Evolutionary conservation across 106 monocot species (phyloP).

Genomic region (Platanthera zijinensis): DNA sequence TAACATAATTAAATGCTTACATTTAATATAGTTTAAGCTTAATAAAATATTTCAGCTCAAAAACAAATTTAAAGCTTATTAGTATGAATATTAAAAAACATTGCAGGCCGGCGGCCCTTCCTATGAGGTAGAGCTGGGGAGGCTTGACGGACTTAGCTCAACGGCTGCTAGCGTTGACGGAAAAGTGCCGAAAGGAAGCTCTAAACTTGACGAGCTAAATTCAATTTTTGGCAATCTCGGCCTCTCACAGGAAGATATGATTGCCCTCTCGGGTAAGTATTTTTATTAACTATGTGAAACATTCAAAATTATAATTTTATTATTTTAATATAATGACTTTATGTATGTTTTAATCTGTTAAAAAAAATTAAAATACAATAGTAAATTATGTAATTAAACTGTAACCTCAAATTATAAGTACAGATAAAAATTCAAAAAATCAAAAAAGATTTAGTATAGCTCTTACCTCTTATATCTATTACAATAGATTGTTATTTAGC

Average conservation of each 20-base stretch:
- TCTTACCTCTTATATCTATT: too few relatives aligned
- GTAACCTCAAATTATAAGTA: too few relatives aligned
- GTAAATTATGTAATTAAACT: too few relatives aligned
- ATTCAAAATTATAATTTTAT: too few relatives aligned
- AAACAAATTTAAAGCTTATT: too few relatives aligned
- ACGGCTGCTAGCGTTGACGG: constrained; percentile 64
- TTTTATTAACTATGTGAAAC: background rate
- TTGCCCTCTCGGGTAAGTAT: constrained; percentile 72
- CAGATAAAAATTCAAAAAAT: too few relatives aligned
- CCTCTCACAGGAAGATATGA: constrained; percentile 66
- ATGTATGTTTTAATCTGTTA: too few relatives aligned
- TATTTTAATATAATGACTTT: too few relatives aligned
- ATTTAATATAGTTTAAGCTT: background rate
- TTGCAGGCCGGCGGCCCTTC: constrained; percentile 66
- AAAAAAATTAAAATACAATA: too few relatives aligned
- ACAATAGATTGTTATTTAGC: too few relatives aligned
- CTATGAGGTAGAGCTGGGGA: constrained; percentile 77
- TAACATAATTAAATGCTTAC: too few relatives aligned
- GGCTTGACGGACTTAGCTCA: constrained; percentile 78
- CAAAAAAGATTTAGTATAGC: too few relatives aligned
- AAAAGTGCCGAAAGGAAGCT: constrained; percentile 48
- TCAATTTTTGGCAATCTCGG: constrained; percentile 46
- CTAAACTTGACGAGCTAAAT: constrained; percentile 56
- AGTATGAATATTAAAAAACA: background rate
- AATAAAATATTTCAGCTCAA: background rate